A percentile compares a stretch with the other conserved stretches of the same genome.
Conservation (phyloP, 257 asterid genomes). For the Nicotiana tomentosiformis region DNA sequence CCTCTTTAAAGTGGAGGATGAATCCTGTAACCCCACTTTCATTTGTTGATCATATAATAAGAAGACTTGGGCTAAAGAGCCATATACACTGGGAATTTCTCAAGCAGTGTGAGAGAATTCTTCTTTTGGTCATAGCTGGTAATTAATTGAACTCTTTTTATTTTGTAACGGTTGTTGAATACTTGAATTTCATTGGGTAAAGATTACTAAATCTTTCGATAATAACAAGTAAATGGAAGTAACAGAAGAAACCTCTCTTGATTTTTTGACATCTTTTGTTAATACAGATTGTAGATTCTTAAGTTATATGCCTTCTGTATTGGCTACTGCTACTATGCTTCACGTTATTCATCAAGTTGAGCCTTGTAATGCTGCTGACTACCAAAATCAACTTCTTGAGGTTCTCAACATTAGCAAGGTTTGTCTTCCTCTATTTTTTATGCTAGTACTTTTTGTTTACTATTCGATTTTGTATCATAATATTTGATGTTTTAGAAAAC, state of each 20-base stretch:
- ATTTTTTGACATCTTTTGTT: background rate
- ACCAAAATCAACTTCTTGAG: constrained; percentile 59
- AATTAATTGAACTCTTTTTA: background rate
- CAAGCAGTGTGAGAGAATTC: constrained; percentile 43
- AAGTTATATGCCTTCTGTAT: constrained; percentile 54
- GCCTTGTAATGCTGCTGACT: constrained; percentile 39
- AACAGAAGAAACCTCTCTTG: constrained; percentile 5
- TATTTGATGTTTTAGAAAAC: too few species aligned
- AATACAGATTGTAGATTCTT: constrained; percentile 56
- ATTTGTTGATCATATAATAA: constrained; percentile 60
- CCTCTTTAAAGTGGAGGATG: constrained; percentile 76
- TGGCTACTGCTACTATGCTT: constrained; percentile 82
- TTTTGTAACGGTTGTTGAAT: constrained; percentile 41
- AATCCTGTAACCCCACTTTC: constrained; percentile 88
- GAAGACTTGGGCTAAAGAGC: constrained; percentile 59
- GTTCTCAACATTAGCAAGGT: constrained; percentile 70
- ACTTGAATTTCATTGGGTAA: background rate
- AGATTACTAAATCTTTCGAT: background rate
- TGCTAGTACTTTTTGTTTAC: background rate
- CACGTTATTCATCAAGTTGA: constrained; percentile 60
- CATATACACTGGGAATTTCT: constrained; percentile 52
- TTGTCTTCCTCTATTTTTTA: constrained; percentile 2
- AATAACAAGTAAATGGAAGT: constrained; percentile 36
- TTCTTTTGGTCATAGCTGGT: constrained; percentile 64
- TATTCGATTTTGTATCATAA: too few species aligned